Conservation (phyloP, 441 rosid species). For the Pelargonium fulgidum region DNA sequence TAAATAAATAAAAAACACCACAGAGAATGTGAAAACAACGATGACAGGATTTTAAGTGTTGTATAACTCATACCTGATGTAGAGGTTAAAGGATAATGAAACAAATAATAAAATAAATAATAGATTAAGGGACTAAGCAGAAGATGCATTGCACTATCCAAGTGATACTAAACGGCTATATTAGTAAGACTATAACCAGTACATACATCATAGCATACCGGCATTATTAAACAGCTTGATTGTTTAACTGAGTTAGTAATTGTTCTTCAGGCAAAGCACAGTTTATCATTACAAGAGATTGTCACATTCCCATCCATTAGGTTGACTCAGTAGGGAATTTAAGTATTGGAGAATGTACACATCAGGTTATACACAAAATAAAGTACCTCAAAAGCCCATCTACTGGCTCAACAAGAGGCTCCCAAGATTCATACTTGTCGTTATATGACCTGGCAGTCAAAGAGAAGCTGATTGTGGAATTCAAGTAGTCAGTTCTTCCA, state of each 20-base stretch:
- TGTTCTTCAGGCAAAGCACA: neutral
- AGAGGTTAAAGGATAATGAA: neutral
- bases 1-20: neutral
- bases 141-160: neutral
- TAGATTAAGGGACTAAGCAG: no score
- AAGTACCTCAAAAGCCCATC: conserved; percentile 73
- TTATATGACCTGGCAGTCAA: conserved; percentile 85
- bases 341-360: neutral
- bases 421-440: conserved; percentile 94
- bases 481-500: conserved; percentile 60
- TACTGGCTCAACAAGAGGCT: conserved; percentile 88
- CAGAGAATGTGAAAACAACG: neutral
- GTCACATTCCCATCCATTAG: neutral
- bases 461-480: conserved; percentile 73
- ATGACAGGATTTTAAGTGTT: neutral
- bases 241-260: neutral
- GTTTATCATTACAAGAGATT: neutral
- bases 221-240: neutral
- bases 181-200: neutral
- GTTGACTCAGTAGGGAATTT: neutral
- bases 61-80: neutral
- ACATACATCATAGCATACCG: neutral
- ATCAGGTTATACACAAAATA: neutral
- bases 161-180: neutral
- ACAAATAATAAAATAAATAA: neutral